These are phyloP conservation scores for Scolecobasidium constrictum DNA, from an alignment of 2,329 filamentous ascomycete genomes.

Conservation along the genomic window DNA sequence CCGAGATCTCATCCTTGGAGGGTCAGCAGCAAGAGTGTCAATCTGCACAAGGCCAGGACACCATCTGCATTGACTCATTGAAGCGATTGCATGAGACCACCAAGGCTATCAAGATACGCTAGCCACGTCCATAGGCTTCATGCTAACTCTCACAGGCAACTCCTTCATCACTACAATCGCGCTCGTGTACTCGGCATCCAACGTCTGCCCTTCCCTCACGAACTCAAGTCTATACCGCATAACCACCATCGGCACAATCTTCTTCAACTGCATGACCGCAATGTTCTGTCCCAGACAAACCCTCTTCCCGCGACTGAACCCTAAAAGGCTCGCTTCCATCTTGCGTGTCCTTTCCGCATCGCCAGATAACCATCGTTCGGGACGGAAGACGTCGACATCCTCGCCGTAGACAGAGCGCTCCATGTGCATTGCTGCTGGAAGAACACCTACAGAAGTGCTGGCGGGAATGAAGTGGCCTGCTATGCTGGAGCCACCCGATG, in stretches of 20 bases:
- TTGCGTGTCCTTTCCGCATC: slow-evolving; percentile 46
- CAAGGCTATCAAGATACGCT: no score
- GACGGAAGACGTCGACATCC: slow-evolving; percentile 54
- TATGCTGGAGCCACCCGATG: slow-evolving; percentile 51
- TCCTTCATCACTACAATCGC: background rate
- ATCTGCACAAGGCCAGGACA: no score
- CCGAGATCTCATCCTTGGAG: no score
- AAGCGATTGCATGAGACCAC: no score
- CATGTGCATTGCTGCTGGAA: slow-evolving; percentile 64
- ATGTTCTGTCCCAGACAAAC: slow-evolving; percentile 55
- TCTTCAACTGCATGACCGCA: slow-evolving; percentile 38
- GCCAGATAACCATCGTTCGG: slow-evolving; percentile 54
- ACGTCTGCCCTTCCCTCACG: background rate
- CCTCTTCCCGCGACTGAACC: slow-evolving; percentile 60
- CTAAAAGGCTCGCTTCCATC: slow-evolving; percentile 61
- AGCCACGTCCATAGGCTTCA: no score
- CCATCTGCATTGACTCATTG: no score
- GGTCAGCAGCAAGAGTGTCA: no score
- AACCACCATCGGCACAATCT: slow-evolving; percentile 45
- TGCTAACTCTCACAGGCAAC: background rate
- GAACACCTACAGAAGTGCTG: slow-evolving; percentile 64
- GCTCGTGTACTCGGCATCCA: background rate
- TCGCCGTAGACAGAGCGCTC: slow-evolving; percentile 55
- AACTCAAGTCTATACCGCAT: slow-evolving; percentile 40
- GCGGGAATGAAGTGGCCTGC: slow-evolving; percentile 51